These are phyloP conservation scores for Mucor indicus DNA, from an alignment of 371 early-diverging fungal species.

Conservation along the genomic window DNA sequence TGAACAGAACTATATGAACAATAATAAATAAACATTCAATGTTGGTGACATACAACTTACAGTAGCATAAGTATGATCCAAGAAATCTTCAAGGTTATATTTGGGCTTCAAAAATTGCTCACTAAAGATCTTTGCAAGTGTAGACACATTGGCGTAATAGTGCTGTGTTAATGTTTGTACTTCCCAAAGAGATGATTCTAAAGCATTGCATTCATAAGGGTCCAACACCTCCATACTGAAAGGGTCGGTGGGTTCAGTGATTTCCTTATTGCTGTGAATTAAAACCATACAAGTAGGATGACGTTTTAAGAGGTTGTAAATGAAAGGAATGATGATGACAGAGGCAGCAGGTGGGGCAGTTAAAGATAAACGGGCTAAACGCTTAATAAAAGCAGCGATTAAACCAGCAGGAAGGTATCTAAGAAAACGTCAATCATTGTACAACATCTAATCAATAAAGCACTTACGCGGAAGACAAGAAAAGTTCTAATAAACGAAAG, in stretches of 20 bases:
- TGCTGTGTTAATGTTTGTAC: conserved; percentile 78
- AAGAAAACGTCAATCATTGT: not conserved
- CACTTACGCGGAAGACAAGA: conserved; percentile 83
- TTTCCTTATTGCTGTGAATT: conserved; percentile 66
- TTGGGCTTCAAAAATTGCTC: conserved; percentile 84
- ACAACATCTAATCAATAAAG: too few species aligned
- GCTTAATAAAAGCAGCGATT: conserved; percentile 91
- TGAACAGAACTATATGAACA: conserved; percentile 58
- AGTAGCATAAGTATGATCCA: conserved; percentile 89
- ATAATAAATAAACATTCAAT: not conserved
- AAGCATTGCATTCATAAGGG: conserved; percentile 77
- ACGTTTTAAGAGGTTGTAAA: conserved; percentile 86
- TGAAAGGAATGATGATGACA: conserved; percentile 80
- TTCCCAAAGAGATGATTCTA: conserved; percentile 93
- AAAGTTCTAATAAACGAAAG: conserved; percentile 84
- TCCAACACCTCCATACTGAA: conserved; percentile 65
- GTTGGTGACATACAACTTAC: conserved; percentile 30
- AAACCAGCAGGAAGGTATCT: conserved; percentile 86
- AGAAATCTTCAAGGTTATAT: conserved; percentile 88
- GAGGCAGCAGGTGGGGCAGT: conserved; percentile 84
- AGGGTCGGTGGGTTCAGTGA: conserved; percentile 56
- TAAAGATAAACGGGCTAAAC: conserved; percentile 80
- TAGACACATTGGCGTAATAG: conserved; percentile 81
- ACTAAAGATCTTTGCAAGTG: conserved; percentile 79
- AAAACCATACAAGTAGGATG: conserved; percentile 87